phyloP scores from a whole-genome alignment of 2,329 filamentous ascomycete species.

The Pseudogymnoascus sp. region DNA sequence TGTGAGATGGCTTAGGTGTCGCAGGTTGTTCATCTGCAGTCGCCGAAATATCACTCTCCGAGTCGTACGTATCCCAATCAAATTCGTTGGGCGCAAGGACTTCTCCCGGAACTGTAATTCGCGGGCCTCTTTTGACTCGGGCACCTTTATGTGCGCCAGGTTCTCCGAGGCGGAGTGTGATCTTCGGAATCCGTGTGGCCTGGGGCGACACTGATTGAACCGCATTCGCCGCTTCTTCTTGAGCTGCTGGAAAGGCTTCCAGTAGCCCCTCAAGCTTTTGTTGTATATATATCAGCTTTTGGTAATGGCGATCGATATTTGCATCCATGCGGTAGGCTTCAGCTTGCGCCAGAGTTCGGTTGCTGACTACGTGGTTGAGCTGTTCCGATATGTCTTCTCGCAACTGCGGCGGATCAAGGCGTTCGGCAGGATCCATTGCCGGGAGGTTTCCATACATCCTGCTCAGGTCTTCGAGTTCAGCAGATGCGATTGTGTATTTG shows the following conservation, averaged over 20 bases:
- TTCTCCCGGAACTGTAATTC: conserved; percentile 58
- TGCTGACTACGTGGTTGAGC: conserved; percentile 45
- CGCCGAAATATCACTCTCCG: conserved; percentile 20
- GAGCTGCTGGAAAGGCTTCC: conserved; percentile 47
- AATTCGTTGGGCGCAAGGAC: conserved; percentile 58
- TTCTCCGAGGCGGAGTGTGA: conserved; percentile 38
- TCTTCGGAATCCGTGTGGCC: conserved; percentile 40
- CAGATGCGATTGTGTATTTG: conserved; percentile 48
- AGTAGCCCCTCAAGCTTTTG: conserved; percentile 52
- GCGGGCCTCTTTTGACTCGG: conserved; percentile 35
- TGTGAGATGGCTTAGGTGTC: conserved; percentile 21
- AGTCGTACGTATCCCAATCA: conserved; percentile 50
- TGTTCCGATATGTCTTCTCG: conserved; percentile 53
- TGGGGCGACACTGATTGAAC: conserved; percentile 45
- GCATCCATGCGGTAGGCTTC: conserved; percentile 57
- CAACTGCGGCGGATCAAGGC: conserved; percentile 42
- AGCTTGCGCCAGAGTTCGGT: conserved; percentile 50
- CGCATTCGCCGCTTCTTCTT: conserved; percentile 41
- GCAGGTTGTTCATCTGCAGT: conserved; percentile 29
- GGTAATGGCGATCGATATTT: conserved; percentile 54
- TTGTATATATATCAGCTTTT: conserved; percentile 50
- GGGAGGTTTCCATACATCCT: conserved; percentile 50
- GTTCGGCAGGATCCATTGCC: conserved; percentile 37
- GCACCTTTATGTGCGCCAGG: conserved; percentile 16
- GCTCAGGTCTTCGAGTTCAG: conserved; percentile 48